Base-by-base conservation (phyloP, 2,329 filamentous ascomycete genomes). In the Rhynchosporium agropyri region DNA sequence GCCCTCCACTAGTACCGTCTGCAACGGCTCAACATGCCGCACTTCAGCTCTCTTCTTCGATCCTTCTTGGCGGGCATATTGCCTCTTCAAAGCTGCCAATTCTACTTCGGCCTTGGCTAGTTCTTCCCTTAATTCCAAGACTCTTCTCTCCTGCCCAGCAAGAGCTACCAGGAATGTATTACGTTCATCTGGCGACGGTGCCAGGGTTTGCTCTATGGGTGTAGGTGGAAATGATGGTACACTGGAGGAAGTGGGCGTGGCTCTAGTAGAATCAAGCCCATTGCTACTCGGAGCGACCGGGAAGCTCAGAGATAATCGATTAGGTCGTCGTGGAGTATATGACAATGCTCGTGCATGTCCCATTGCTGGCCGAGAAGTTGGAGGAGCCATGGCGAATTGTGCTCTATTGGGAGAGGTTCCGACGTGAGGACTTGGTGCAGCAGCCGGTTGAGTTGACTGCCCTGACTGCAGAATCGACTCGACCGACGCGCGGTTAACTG, bases 41-140 rank as follows among this genome's bases (percentile, higher is more conserved):
- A 85, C 82, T 64, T 92, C 86, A 3, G 86, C 85, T 63, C 86
- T 84, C 77, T 94, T 94, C 77, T 87, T 91, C 63, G 85, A 84
- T 53, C 86, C 87, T 74, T 97, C 92, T 65, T 92, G 87, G 13
- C 81, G 78, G 1, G 90, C 85, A 89, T 91, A 98, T 76, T 92
- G 89, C 71, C 85, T 89, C 80, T 97, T 98, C 65, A 99, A 80
- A 48, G 80, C 84, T 53, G 81, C 80, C 46, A 99, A 80, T 53
- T 96, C 90, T 12, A 80, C 78, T 74, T 99, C 94, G 5, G 95
- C 94, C 64, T 88, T 88, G 29, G 81, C 79, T n/a, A 99, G 80
- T 76, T 98, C 94, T 75, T 99, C 95, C 64, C 88, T 89, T 58
- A 99, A 80, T 77, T 98, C 95, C 62, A 99, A 79, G 1, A 99